A percentile compares a stretch with the other conserved stretches of the same genome.
phyloP scores from a whole-genome alignment of 176 grass and related monocot genomes.

The Secale cereale region DNA sequence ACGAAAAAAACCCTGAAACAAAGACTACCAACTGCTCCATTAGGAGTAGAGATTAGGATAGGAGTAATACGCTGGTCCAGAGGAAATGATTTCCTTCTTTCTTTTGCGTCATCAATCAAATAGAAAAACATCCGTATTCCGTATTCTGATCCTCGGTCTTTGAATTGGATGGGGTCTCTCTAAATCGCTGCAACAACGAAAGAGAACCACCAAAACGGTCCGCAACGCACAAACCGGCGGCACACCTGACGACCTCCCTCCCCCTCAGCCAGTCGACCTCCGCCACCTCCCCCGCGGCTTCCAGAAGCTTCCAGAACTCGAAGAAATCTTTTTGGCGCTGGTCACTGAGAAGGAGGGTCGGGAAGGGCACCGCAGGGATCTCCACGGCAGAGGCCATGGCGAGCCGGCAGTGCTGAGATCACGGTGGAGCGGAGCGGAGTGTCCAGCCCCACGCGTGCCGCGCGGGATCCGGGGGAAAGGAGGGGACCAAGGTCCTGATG shows the following conservation, averaged over 20 bases:
- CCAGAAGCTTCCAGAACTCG: slow-evolving; percentile 31
- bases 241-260: not conserved
- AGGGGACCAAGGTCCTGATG: slow-evolving; percentile 45
- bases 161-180: not conserved
- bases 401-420: slow-evolving; percentile 31
- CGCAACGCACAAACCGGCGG: slow-evolving; percentile 27
- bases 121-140: not conserved
- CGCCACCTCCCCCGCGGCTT: not conserved
- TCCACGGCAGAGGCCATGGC: slow-evolving; percentile 9
- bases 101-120: not conserved
- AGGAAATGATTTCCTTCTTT: too few relatives aligned
- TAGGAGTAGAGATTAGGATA: too few relatives aligned
- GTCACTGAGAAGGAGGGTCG: not conserved
- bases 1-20: too few relatives aligned
- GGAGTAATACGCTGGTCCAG: too few relatives aligned
- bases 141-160: not conserved
- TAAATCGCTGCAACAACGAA: not conserved
- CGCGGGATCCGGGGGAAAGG: not conserved
- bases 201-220: slow-evolving; percentile 7
- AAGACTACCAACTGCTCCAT: too few relatives aligned
- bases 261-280: not conserved
- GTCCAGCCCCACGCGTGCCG: not conserved
- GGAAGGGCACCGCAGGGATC: slow-evolving; percentile 1
- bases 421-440: not conserved
- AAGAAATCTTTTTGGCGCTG: not conserved